Conservation (phyloP, 1,139 yeast genomes). For the Protomyces lactucae-debilis region DNA sequence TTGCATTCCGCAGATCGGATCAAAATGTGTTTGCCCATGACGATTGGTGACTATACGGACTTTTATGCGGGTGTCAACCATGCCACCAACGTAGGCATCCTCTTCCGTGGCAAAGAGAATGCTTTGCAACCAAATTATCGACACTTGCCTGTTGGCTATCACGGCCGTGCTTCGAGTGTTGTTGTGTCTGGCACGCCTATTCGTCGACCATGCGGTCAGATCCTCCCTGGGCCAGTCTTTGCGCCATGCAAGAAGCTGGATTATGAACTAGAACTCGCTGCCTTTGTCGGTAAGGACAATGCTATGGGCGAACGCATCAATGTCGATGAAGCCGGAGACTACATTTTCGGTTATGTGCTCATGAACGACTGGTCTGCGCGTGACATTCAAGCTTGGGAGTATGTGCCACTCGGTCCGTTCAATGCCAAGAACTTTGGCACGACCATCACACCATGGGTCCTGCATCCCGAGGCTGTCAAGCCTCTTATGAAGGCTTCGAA, state of each 20-base stretch:
- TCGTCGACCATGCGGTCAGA: constrained; percentile 36
- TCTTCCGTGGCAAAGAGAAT: background rate
- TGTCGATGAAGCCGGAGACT: constrained; percentile 34
- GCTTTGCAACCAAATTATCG: constrained; percentile 36
- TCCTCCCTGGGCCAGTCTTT: constrained; percentile 25
- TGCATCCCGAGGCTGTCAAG: constrained; percentile 35
- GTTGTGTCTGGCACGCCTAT: constrained; percentile 36
- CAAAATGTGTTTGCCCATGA: background rate
- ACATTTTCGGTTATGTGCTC: constrained; percentile 37
- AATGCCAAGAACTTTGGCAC: constrained; percentile 37
- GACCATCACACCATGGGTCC: constrained; percentile 36
- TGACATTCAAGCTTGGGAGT: constrained; percentile 37
- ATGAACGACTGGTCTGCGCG: constrained; percentile 38
- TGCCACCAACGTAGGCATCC: background rate
- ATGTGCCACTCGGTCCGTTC: constrained; percentile 37
- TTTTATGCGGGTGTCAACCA: background rate
- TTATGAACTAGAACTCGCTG: constrained; percentile 36
- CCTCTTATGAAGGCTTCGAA: constrained; percentile 26
- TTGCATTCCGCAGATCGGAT: background rate
- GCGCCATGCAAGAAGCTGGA: constrained; percentile 34
- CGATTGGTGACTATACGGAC: background rate
- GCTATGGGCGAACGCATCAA: constrained; percentile 30
- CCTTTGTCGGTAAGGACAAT: constrained; percentile 34
- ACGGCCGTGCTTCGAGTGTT: constrained; percentile 37
- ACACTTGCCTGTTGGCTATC: constrained; percentile 36